phyloP scores from a whole-genome alignment of 1,284 basidiomycete species.

The Moesziomyces antarcticus region DNA sequence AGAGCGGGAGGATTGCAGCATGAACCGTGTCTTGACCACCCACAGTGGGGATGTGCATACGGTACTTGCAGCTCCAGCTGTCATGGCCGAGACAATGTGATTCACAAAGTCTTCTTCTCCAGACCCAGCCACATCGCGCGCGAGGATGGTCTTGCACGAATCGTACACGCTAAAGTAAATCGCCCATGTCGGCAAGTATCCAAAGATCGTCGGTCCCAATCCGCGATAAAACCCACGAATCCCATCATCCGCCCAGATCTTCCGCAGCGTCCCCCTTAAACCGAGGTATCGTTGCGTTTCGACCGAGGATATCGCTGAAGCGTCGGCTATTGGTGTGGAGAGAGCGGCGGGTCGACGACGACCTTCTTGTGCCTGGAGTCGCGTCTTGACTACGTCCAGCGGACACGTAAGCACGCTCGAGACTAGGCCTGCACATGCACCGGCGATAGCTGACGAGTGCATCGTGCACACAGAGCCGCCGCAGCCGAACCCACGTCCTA shows the following conservation, averaged over 20 bases:
- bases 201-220: conserved; percentile 64
- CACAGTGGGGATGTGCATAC: conserved; percentile 64
- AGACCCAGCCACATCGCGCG: conserved; percentile 1
- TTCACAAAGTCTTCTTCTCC: conserved; percentile 53
- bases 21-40: conserved; percentile 67
- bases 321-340: background rate
- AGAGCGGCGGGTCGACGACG: conserved; percentile 4
- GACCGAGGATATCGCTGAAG: conserved; percentile 4
- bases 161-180: conserved; percentile 68
- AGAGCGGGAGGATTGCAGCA: conserved; percentile 43
- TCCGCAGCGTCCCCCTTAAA: conserved; percentile 26
- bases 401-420: conserved; percentile 95
- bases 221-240: conserved; percentile 65
- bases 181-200: conserved; percentile 67
- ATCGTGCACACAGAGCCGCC: conserved; percentile 3
- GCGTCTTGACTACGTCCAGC: conserved; percentile 96
- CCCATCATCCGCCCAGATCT: conserved; percentile 62
- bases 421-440: conserved; percentile 80
- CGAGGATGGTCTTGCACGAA: conserved; percentile 42
- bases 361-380: conserved; percentile 83
- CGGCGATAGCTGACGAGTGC: conserved; percentile 65
- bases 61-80: conserved; percentile 62
- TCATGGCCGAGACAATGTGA: conserved; percentile 64
- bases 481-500: background rate
- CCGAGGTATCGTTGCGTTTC: conserved; percentile 25